phyloP scores from a whole-genome alignment of 2,329 filamentous ascomycete genomes.

The Alternaria alternata region DNA sequence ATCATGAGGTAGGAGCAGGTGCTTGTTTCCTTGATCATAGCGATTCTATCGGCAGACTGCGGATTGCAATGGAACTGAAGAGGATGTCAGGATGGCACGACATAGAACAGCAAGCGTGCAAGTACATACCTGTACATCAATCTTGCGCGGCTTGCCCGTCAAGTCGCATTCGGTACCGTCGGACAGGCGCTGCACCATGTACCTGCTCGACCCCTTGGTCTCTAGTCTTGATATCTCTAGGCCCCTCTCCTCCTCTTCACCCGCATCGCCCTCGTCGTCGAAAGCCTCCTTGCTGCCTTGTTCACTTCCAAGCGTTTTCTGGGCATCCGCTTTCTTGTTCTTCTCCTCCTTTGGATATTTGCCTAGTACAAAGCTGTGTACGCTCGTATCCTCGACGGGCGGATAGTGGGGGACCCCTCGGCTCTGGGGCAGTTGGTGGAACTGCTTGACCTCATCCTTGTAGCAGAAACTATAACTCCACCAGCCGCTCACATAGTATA shows the following conservation, averaged over 20 bases:
- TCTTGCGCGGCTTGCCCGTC: slow-evolving; percentile 79
- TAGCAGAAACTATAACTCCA: slow-evolving; percentile 98
- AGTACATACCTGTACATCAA: slow-evolving; percentile 74
- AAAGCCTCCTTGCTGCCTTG: slow-evolving; percentile 40
- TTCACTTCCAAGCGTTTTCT: slow-evolving; percentile 42
- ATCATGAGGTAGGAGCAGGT: slow-evolving; percentile 95
- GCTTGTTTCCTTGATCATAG: slow-evolving; percentile 90
- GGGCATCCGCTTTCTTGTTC: slow-evolving; percentile 31
- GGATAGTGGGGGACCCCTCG: slow-evolving; percentile 72
- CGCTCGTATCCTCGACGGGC: slow-evolving; percentile 78
- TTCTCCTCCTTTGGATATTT: slow-evolving; percentile 55
- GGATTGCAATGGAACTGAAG: slow-evolving; percentile 77
- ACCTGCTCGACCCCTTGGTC: slow-evolving; percentile 82
- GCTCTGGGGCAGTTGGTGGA: slow-evolving; percentile 79
- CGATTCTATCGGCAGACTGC: slow-evolving; percentile 77
- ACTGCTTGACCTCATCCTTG: slow-evolving; percentile 85
- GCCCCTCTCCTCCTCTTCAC: slow-evolving; percentile 34
- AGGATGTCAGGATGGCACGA: slow-evolving; percentile 10
- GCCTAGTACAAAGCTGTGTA: slow-evolving; percentile 80
- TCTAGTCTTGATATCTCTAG: slow-evolving; percentile 70
- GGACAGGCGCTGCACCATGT: slow-evolving; percentile 81
- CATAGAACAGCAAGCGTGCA: slow-evolving; percentile 11
- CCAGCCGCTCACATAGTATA: slow-evolving; percentile 88
- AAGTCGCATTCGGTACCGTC: slow-evolving; percentile 86
- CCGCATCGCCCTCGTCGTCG: slow-evolving; percentile 40